These are phyloP conservation scores for Mediolabrus comicus DNA, from an alignment of 108 stramenopile genomes.

Conservation along the genomic window DNA sequence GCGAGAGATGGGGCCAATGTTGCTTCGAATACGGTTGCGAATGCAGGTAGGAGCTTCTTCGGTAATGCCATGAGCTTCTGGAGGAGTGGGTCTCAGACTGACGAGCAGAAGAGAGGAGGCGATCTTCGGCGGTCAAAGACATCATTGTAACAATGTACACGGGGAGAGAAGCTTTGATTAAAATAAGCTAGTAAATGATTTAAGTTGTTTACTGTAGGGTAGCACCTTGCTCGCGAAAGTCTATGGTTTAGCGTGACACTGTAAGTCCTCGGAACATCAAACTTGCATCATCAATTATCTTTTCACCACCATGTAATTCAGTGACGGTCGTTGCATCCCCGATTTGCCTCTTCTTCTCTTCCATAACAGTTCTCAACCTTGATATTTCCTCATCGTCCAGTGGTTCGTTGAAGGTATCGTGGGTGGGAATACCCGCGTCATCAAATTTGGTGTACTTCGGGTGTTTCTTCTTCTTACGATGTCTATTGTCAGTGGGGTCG, in stretches of 20 bases:
- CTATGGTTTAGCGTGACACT: neutral
- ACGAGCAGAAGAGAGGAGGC: neutral
- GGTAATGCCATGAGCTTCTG: slow-evolving; percentile 44
- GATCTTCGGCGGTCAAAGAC: slow-evolving; percentile 13
- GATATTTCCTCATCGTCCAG: slow-evolving; percentile 51
- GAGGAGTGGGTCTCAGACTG: slow-evolving; percentile 13
- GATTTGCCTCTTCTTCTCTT: slow-evolving; percentile 62
- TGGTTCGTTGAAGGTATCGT: slow-evolving; percentile 65
- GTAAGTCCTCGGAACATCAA: slow-evolving; percentile 83
- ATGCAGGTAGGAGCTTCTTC: slow-evolving; percentile 42
- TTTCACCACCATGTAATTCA: slow-evolving; percentile 73
- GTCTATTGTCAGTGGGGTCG: slow-evolving; percentile 88
- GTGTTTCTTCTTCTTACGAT: slow-evolving; percentile 78
- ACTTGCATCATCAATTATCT: slow-evolving; percentile 73
- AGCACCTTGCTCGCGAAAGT: too few relatives aligned
- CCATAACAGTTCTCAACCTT: slow-evolving; percentile 59
- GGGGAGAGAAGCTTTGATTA: neutral
- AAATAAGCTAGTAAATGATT: neutral
- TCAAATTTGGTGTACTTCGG: slow-evolving; percentile 82
- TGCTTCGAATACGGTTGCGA: slow-evolving; percentile 45
- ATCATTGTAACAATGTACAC: neutral
- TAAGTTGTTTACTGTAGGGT: too few relatives aligned
- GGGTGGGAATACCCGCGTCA: slow-evolving; percentile 75
- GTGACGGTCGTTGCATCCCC: slow-evolving; percentile 72
- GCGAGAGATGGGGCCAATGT: slow-evolving; percentile 43